These are phyloP conservation scores for Talaromyces pinophilus DNA, from an alignment of 2,329 filamentous ascomycete species.

Conservation along the genomic window DNA sequence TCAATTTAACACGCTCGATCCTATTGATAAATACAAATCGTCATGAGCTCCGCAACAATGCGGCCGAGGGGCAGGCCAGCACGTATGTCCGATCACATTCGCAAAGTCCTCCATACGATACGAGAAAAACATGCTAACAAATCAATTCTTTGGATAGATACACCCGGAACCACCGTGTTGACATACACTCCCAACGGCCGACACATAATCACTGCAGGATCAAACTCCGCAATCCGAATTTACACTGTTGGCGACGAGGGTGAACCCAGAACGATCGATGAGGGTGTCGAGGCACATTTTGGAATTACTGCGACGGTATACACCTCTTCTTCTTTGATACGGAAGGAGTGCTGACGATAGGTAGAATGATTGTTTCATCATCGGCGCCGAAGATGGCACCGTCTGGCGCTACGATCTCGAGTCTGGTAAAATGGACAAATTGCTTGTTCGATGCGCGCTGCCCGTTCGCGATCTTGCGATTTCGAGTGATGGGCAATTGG, in stretches of 20 bases:
- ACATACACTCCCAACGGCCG: slow-evolving; percentile 87
- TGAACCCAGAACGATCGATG: slow-evolving; percentile 89
- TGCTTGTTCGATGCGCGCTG: slow-evolving; percentile 79
- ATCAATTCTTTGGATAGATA: slow-evolving; percentile 58
- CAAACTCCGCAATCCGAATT: slow-evolving; percentile 89
- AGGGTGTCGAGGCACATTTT: slow-evolving; percentile 82
- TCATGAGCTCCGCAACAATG: slow-evolving; percentile 41
- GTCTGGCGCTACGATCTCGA: slow-evolving; percentile 88
- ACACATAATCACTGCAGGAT: slow-evolving; percentile 85
- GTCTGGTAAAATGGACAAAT: slow-evolving; percentile 68
- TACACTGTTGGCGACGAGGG: slow-evolving; percentile 90
- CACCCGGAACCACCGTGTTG: slow-evolving; percentile 81
- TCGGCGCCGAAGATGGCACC: slow-evolving; percentile 92
- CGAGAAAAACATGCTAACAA: slow-evolving; percentile 15
- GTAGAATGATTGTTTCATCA: slow-evolving; percentile 78
- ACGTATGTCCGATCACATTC: slow-evolving; percentile 42
- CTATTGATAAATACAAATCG: not conserved
- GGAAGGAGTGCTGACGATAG: slow-evolving; percentile 1
- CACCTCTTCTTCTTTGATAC: too few species aligned
- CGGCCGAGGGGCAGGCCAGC: slow-evolving; percentile 47
- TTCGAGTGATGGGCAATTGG: slow-evolving; percentile 80
- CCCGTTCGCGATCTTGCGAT: slow-evolving; percentile 84
- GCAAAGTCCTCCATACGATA: not conserved
- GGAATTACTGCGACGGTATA: slow-evolving; percentile 69
- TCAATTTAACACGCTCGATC: not conserved